Evolutionary conservation across 768 basidiomycete genomes (phyloP), one percentile per base, ranked within the genome.

Genomic region (Boletus barrowsii): DNA sequence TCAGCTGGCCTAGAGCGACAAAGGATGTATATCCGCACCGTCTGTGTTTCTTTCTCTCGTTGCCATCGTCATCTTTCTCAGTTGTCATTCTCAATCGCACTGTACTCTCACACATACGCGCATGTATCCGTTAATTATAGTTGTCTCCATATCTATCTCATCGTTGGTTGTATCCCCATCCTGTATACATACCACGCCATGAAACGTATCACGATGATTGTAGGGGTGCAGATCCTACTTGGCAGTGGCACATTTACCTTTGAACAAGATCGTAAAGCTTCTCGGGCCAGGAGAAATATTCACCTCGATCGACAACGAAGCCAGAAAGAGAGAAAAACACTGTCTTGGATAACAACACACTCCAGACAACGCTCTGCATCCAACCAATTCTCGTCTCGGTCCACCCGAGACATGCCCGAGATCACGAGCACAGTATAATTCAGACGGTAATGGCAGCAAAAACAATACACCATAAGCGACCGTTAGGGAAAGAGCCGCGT

Each of bases 401-500:
- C 37, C 48, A 51, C 26, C 10, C 6, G 3, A 22, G 15, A 26
- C 24, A 18, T 32, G 8, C 32, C 32, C 32, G 14, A 35, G 26
- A 29, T 29, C 33, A 6, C 33, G 33, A 35, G 33, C 14, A 9
- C 26, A 9, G 33, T 35, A 14, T 14, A 11, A 11, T 10, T 35
- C 33, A 14, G 33, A 35, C 10, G 6, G 14, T 35, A 4, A 14
- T 10, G 33, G 3, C 33, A 35, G 14, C 33, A 10, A 39, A 40
- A 36, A 39, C 20, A 30, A 22, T 3, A 32, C 22, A 32, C 26
- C 26, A 29, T 5, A 11, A 24, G 9, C 4, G 14, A 20, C 15
- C 13, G 5, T 60, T 15, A 66, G 11, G 49, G 51, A 10, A 68
- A 6, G 13, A 70, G 66, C 14, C 64, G 62, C 26, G 58, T 64